These are phyloP conservation scores for Ascodesmis nigricans DNA, from an alignment of 495 filamentous ascomycete species.

Conservation along the genomic window DNA sequence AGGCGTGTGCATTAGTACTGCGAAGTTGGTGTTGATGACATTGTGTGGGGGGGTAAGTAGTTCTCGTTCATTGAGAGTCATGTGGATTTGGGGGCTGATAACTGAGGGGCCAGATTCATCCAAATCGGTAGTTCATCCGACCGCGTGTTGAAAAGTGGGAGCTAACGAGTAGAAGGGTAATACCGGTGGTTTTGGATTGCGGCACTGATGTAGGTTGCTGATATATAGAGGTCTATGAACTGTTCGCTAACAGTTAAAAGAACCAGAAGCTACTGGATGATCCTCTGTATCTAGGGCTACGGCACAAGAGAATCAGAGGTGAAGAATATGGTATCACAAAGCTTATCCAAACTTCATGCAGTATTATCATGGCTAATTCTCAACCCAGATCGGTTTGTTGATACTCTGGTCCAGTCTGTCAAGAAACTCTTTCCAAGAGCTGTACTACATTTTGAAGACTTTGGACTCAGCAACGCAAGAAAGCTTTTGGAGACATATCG, in stretches of 20 bases:
- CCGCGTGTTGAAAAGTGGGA: too few species aligned
- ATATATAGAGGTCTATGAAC: neutral
- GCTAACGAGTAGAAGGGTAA: constrained; percentile 41
- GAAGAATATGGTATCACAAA: constrained; percentile 39
- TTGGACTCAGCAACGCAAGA: constrained; percentile 34
- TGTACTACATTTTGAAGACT: constrained; percentile 63
- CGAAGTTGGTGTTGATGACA: constrained; percentile 64
- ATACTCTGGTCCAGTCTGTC: constrained; percentile 45
- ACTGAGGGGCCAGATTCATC: constrained; percentile 9
- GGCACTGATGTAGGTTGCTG: constrained; percentile 41
- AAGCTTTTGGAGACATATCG: constrained; percentile 55
- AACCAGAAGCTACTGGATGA: constrained; percentile 61
- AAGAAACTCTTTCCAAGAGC: constrained; percentile 52
- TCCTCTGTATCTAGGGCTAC: constrained; percentile 58
- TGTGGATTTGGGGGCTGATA: constrained; percentile 1
- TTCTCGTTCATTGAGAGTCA: neutral
- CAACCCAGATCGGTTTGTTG: constrained; percentile 41
- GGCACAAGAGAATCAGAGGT: constrained; percentile 39
- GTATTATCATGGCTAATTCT: constrained; percentile 1
- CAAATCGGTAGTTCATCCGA: constrained; percentile 9
- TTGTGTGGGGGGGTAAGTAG: constrained; percentile 61
- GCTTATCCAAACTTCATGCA: neutral
- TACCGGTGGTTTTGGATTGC: constrained; percentile 72
- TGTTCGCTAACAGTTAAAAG: constrained; percentile 20
- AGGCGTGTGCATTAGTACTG: constrained; percentile 62